A percentile compares a stretch with the other conserved stretches of the same genome.
These are phyloP conservation scores for Skeletonema menzelii DNA, from an alignment of 108 stramenopile genomes.

Conservation along the genomic window DNA sequence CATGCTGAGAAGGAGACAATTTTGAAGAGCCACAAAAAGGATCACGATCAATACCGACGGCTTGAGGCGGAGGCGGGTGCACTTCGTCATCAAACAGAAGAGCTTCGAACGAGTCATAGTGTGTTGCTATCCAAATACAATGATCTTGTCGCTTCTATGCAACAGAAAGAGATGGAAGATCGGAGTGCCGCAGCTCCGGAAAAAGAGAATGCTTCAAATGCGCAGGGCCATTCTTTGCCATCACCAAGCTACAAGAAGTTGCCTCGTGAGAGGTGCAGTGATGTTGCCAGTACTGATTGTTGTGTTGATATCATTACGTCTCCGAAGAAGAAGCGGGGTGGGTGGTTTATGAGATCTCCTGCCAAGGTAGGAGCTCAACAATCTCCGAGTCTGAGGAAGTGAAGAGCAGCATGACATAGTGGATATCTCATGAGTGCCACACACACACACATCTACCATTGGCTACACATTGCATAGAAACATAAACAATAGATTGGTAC, in stretches of 20 bases:
- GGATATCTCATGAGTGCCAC: neutral
- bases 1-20: constrained; percentile 21
- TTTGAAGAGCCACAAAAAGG: constrained; percentile 20
- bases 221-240: neutral
- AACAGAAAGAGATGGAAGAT: neutral
- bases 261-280: constrained; percentile 36
- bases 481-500: too few relatives aligned
- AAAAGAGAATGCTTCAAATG: constrained; percentile 12
- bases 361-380: constrained; percentile 5
- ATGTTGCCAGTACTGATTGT: constrained; percentile 25
- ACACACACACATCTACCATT: neutral
- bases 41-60: constrained; percentile 16
- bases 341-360: constrained; percentile 39
- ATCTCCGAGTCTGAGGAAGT: constrained; percentile 14
- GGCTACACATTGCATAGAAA: too few relatives aligned
- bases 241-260: constrained; percentile 36
- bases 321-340: constrained; percentile 25
- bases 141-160: constrained; percentile 16
- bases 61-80: constrained; percentile 29
- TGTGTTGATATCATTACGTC: constrained; percentile 14
- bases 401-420: neutral
- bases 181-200: neutral
- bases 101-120: constrained; percentile 36
- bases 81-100: constrained; percentile 37
- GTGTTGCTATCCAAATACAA: constrained; percentile 34